Base-by-base conservation (phyloP, 257 asterid genomes). In the Forsythia viridissima region DNA sequence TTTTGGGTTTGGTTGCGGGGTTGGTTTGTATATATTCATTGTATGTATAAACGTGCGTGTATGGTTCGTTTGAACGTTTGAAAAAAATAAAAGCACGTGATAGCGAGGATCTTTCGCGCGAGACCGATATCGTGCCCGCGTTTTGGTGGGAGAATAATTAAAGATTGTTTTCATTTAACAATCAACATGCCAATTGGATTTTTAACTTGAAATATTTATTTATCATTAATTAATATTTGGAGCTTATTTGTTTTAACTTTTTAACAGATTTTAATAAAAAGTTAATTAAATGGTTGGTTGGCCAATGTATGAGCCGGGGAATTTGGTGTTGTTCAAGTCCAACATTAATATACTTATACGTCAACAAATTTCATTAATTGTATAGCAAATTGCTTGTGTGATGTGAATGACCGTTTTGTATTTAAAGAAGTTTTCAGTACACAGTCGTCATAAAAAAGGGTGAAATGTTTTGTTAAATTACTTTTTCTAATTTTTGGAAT, bases 41-140 rank as follows among this genome's bases (percentile, higher is more conserved):
- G 81, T 69, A 81, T 76, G 82, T 44, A 41, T 52, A 86, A 65
- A 78, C 80, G 77, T 76, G 78, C 72, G 80, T 70, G 70, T 30
- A 77, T 70, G 76, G 69, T 70, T 77, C 70, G 34, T 65, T 81
- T n/a, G n/a, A n/a, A n/a, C n/a, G n/a, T n/a, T n/a, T 71, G 34
- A 76, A 46, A 21, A 71, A 84, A 82, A 74, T 80, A 88, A 82
- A 73, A 82, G 88, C 93, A 92, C 97, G 97, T 91, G 94, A 76
- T 67, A 39, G 74, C n/a, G 76, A 80, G 84, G 90, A 84, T 79
- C 85, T 87, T 84, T 85, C 83, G 82, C 77, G 82, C 75, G 84
- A 80, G 72, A 79, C 75, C 13, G 73, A 77, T 51, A 67, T 78
- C 44, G 41, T 24, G 51, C 34, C 34, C 72, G 15, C 46, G 20